Evolutionary conservation across 2,329 filamentous ascomycete genomes (phyloP), one percentile per base, ranked within the genome.

Genomic region (Phialophora chinensis): DNA sequence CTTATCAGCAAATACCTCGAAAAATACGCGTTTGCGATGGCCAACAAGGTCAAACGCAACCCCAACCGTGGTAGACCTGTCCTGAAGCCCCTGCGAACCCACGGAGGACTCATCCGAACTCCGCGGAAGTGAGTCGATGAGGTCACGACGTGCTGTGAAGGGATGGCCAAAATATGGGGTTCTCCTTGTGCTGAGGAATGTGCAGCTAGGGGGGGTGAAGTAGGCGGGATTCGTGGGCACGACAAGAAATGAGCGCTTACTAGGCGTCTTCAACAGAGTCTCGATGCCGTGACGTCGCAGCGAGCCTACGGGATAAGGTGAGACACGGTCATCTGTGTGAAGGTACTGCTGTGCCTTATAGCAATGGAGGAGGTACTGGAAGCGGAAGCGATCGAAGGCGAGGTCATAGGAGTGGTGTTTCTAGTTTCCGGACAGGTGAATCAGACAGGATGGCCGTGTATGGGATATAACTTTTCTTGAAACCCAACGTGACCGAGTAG

Each of bases 381-480:
- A 44, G 38, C 38, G 38, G 38, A 59, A 47, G 38, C 42, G 27
- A 27, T 31, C 23, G 25, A 47, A 53, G 59, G 27, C 44, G 27
- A 52, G 47, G 42, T 27, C 49, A 27, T 29, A 31, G 20, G 29
- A n/a, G 8, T 25, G 38, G 50, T 23, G 44, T 53, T 61, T 61
- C 49, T 61, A 6, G 44, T 52, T 23, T 53, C 29, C 59, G 29
- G 49, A 38, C 59, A 53, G 52, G 60, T 62, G 50, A 56, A 49
- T 62, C 38, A 44, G 52, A 56, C 38, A 49, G 52, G 33, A 25
- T 23, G 14, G 23, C 14, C 10, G 50, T 29, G 38, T 4, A 29
- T 56, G 31, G 42, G 35, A 17, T 49, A 44, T 25, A n/a, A 23
- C 31, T 17, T 38, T 47, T 25, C 25, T 27, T 42, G 27, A 8